Percentiles rank a stretch among this genome's conserved stretches.
Evolutionary conservation across 2,329 filamentous ascomycete genomes (phyloP).

Genomic region (Trichoderma simmonsii): DNA sequence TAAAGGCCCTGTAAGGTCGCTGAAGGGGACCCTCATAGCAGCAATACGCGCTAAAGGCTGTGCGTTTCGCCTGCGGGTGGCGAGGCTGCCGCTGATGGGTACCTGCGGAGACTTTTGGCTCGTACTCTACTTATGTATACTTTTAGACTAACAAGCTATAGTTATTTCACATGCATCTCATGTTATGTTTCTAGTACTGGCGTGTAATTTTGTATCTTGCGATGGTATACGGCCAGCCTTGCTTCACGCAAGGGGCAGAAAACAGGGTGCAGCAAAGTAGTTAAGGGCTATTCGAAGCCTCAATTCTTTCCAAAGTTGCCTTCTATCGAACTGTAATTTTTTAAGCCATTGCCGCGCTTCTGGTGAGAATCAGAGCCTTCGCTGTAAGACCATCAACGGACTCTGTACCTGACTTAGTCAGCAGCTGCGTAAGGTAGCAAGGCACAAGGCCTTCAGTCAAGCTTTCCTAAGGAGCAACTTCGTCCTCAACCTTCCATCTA

Average conservation of each 20-base stretch:
- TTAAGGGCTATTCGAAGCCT: neutral
- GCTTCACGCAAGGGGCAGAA: conserved; percentile 2
- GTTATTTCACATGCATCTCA: accelerated
- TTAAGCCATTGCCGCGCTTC: neutral
- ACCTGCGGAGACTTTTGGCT: neutral
- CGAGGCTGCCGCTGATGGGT: neutral
- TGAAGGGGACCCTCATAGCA: neutral
- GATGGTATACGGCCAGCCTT: neutral
- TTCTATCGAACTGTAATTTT: neutral
- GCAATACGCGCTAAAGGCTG: neutral
- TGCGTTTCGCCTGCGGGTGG: neutral
- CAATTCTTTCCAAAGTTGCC: neutral
- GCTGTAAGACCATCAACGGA: neutral
- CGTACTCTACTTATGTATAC: neutral
- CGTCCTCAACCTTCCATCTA: neutral
- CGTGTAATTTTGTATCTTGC: neutral
- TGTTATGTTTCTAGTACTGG: neutral
- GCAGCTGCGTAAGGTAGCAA: conserved; percentile 3
- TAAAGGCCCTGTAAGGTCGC: conserved; percentile 12
- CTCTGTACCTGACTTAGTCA: conserved; percentile 7
- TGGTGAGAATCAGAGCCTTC: neutral
- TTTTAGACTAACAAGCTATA: neutral
- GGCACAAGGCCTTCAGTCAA: neutral
- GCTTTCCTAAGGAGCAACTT: conserved; percentile 11
- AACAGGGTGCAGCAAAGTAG: neutral